Conservation (phyloP, 345 rosid genomes). For the Citrus medica region DNA sequence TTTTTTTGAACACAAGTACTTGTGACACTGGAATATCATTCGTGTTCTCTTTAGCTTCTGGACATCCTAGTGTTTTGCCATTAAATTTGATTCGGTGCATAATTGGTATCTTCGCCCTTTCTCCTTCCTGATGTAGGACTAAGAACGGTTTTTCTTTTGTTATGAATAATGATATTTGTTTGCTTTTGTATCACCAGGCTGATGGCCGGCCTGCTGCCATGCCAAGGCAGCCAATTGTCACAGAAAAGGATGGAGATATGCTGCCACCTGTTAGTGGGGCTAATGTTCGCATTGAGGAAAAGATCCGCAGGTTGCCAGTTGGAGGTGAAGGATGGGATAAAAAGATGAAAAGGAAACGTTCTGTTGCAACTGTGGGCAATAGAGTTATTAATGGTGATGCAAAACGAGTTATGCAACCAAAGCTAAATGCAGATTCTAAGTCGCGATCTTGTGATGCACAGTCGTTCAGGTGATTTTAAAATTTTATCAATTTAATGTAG, state of each 20-base stretch:
- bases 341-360: slow-evolving; percentile 85
- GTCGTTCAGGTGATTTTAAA: slow-evolving; percentile 58
- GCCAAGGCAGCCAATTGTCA: slow-evolving; percentile 50
- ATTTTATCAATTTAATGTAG: background rate
- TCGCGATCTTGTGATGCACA: slow-evolving; percentile 65
- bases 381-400: slow-evolving; percentile 58
- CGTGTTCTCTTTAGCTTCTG: background rate
- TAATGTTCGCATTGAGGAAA: slow-evolving; percentile 59
- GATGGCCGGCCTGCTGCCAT: slow-evolving; percentile 45
- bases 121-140: background rate
- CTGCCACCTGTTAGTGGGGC: slow-evolving; percentile 52
- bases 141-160: background rate
- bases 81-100: background rate
- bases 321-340: slow-evolving; percentile 96
- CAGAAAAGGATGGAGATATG: slow-evolving; percentile 65
- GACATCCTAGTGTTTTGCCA: background rate
- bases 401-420: slow-evolving; percentile 55
- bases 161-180: slow-evolving; percentile 1
- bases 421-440: slow-evolving; percentile 63
- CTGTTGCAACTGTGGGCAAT: slow-evolving; percentile 71
- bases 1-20: background rate
- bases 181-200: slow-evolving; percentile 34
- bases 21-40: background rate
- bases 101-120: too few species aligned
- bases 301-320: slow-evolving; percentile 72